Evolutionary conservation across 148 eudicot species (phyloP).

Genomic region (Cornus florida): DNA sequence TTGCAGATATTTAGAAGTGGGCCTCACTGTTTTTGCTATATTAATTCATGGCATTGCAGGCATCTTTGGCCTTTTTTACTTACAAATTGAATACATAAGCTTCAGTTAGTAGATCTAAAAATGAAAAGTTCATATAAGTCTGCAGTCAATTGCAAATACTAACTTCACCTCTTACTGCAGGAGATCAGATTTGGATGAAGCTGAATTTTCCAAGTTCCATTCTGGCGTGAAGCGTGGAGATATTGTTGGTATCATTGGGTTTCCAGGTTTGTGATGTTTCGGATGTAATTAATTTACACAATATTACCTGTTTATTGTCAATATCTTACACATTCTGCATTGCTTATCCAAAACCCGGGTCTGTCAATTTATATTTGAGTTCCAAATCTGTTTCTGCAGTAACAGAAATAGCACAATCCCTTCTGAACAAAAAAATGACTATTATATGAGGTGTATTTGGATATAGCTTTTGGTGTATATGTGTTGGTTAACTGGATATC

Average conservation of each 20-base stretch:
- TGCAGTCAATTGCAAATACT: neutral
- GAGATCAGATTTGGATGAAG: constrained; percentile 63
- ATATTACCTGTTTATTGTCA: neutral
- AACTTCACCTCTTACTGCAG: constrained; percentile 26
- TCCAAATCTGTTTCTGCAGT: neutral
- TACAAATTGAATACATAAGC: neutral
- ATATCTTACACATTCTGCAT: too few species aligned
- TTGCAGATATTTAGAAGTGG: too few species aligned
- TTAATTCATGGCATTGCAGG: neutral
- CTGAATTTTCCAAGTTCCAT: constrained; percentile 71
- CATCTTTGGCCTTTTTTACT: neutral
- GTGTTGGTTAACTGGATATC: neutral
- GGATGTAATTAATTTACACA: neutral
- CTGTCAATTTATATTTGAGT: neutral
- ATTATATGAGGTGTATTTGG: neutral
- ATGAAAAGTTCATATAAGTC: too few species aligned
- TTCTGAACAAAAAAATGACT: neutral
- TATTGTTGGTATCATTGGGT: constrained; percentile 81
- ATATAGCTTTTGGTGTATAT: neutral
- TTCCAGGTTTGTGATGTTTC: constrained; percentile 61
- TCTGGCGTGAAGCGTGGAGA: constrained; percentile 88
- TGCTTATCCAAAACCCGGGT: too few species aligned
- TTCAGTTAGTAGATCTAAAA: neutral
- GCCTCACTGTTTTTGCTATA: too few species aligned
- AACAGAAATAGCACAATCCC: neutral